Conservation (phyloP, 768 basidiomycete species). For the Russula ochroleuca region DNA sequence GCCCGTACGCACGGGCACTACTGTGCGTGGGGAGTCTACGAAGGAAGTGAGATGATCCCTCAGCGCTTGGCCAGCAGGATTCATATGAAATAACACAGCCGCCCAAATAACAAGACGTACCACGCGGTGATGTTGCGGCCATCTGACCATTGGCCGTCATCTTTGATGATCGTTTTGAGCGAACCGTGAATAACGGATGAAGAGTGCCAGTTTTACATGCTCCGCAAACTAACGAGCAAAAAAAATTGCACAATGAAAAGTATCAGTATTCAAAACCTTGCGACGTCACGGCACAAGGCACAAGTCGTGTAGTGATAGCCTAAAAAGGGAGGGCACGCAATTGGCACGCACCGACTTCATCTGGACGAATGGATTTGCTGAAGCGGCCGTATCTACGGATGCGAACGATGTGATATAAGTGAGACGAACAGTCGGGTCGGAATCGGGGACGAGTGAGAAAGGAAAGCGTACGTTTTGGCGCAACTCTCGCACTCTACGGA, state of each 20-base stretch:
- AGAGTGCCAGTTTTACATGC: conserved; percentile 58
- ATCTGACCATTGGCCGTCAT: conserved; percentile 17
- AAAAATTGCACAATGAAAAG: not conserved
- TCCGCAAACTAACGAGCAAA: conserved; percentile 51
- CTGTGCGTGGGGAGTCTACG: conserved; percentile 8
- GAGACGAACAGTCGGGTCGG: not conserved
- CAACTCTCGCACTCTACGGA: conserved; percentile 59
- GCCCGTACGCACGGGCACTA: not conserved
- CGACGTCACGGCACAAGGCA: conserved; percentile 4
- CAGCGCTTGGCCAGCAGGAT: not conserved
- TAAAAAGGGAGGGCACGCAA: not conserved
- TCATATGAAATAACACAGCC: not conserved
- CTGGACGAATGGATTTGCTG: conserved; percentile 65
- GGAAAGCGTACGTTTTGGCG: conserved; percentile 48
- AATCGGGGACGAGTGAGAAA: not conserved
- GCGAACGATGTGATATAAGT: not conserved
- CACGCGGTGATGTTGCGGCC: conserved; percentile 22
- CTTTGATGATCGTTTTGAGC: conserved; percentile 16
- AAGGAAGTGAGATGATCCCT: not conserved
- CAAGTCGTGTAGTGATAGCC: not conserved
- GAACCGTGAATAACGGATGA: conserved; percentile 47
- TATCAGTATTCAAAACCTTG: not conserved
- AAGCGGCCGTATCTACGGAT: conserved; percentile 62
- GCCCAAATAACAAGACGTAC: conserved; percentile 12
- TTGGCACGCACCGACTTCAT: conserved; percentile 52